phyloP scores from a whole-genome alignment of 148 eudicot species.

The Camellia sinensis region DNA sequence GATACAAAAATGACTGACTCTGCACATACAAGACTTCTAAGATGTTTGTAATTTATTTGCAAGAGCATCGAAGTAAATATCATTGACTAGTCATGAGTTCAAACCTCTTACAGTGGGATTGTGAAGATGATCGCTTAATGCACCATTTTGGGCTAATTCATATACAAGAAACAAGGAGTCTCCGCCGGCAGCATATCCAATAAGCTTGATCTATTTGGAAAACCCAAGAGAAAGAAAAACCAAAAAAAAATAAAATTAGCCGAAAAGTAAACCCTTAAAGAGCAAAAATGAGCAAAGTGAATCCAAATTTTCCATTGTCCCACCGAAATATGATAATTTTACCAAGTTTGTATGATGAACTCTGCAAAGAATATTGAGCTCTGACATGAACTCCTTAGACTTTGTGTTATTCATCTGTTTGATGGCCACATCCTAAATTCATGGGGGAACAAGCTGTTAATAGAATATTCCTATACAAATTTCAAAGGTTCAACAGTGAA shows the following conservation, averaged over 20 bases:
- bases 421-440: slow-evolving; percentile 10
- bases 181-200: slow-evolving; percentile 20
- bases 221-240: background rate
- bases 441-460: background rate
- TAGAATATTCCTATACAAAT: background rate
- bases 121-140: slow-evolving; percentile 17
- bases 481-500: background rate
- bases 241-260: background rate
- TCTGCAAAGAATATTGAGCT: slow-evolving; percentile 9
- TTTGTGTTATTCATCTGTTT: slow-evolving; percentile 13
- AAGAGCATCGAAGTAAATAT: background rate
- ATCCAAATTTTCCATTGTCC: background rate
- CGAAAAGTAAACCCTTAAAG: background rate
- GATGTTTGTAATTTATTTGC: background rate
- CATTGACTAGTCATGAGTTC: background rate
- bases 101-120: slow-evolving; percentile 13
- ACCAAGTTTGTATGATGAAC: slow-evolving; percentile 14
- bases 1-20: background rate
- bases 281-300: background rate
- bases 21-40: background rate
- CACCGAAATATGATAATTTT: background rate
- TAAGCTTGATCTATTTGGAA: slow-evolving; percentile 10
- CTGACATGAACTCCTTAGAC: slow-evolving; percentile 10
- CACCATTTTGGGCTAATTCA: slow-evolving; percentile 18
- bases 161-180: slow-evolving; percentile 17